Evolutionary conservation across 1,284 basidiomycete species (phyloP).

Genomic region (Papiliotrema fonsecae): DNA sequence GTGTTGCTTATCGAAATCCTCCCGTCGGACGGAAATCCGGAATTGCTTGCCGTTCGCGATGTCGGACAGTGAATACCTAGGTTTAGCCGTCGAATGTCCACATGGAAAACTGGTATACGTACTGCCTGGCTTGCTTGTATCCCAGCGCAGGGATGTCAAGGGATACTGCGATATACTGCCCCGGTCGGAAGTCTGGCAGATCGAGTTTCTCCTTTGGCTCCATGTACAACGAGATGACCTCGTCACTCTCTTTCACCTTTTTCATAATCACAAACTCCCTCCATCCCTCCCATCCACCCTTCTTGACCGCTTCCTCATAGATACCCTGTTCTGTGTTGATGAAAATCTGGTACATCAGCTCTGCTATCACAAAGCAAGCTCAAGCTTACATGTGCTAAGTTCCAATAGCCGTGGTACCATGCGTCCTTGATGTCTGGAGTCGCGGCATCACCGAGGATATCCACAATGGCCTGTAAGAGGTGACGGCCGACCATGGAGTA

Average conservation of each 20-base stretch:
- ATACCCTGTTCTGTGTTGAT: constrained; percentile 33
- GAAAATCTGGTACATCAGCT: constrained; percentile 20
- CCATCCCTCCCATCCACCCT: constrained; percentile 30
- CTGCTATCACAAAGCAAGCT: neutral
- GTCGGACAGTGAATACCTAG: constrained; percentile 33
- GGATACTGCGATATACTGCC: constrained; percentile 34
- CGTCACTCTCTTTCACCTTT: constrained; percentile 23
- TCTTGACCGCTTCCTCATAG: constrained; percentile 17
- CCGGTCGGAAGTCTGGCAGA: constrained; percentile 28
- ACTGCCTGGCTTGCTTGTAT: constrained; percentile 26
- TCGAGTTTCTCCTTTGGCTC: constrained; percentile 22
- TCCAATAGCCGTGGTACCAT: constrained; percentile 33
- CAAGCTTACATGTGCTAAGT: constrained; percentile 17
- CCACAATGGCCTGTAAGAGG: constrained; percentile 28
- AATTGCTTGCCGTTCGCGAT: constrained; percentile 22
- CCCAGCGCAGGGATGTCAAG: constrained; percentile 14
- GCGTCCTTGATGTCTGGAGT: constrained; percentile 32
- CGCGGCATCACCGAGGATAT: constrained; percentile 35
- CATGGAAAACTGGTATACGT: neutral
- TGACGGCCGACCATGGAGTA: constrained; percentile 35
- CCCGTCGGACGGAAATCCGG: constrained; percentile 34
- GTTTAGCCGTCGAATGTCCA: neutral
- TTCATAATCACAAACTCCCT: constrained; percentile 26
- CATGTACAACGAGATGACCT: constrained; percentile 30
- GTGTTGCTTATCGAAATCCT: constrained; percentile 9